phyloP scores from a whole-genome alignment of 2,329 filamentous ascomycete genomes.

The Cladorrhinum sp. region DNA sequence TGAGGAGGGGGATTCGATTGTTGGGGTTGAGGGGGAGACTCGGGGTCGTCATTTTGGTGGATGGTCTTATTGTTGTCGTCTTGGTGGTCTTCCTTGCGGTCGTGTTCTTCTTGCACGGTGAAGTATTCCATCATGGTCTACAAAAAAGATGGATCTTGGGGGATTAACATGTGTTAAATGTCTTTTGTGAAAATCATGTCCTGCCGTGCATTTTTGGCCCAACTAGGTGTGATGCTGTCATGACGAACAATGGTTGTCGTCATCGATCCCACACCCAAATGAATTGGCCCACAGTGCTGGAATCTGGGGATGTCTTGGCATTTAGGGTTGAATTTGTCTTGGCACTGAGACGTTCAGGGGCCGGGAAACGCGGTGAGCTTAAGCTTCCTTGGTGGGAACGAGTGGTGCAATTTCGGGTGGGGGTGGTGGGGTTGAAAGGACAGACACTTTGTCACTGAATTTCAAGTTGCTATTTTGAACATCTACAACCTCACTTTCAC shows the following conservation, averaged over 20 bases:
- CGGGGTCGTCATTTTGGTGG: background rate
- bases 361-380: background rate
- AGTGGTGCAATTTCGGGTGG: background rate
- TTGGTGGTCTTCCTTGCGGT: background rate
- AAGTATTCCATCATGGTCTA: slow-evolving; percentile 4
- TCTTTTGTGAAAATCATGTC: too few species aligned
- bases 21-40: slow-evolving; percentile 18
- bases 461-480: too few species aligned
- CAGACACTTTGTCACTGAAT: background rate
- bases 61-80: background rate
- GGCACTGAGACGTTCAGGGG: background rate
- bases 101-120: slow-evolving; percentile 9
- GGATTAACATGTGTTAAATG: too few species aligned
- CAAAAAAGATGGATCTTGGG: too few species aligned
- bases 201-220: background rate
- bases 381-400: background rate
- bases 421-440: background rate
- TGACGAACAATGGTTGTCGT: slow-evolving; percentile 1
- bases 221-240: background rate
- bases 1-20: slow-evolving; percentile 32
- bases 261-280: background rate
- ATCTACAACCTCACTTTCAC: too few species aligned
- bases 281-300: background rate
- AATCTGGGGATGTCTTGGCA: too few species aligned
- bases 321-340: too few species aligned